A percentile compares a stretch with the other conserved stretches of the same genome.
These are phyloP conservation scores for Trametopsis cervina DNA, from an alignment of 768 basidiomycete genomes.

Conservation along the genomic window DNA sequence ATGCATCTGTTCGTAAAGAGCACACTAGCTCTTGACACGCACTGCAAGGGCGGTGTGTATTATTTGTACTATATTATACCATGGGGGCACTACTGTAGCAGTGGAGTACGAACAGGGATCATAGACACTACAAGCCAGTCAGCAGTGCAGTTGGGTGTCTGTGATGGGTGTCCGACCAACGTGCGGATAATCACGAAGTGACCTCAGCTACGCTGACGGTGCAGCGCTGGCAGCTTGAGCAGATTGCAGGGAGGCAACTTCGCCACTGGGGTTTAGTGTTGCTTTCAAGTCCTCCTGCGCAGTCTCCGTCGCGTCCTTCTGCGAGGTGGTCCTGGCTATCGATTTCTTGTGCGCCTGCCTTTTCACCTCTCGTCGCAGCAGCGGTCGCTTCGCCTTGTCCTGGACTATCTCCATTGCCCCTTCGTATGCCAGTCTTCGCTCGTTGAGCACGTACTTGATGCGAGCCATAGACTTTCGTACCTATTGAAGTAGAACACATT, in stretches of 20 bases:
- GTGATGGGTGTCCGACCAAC: too few relatives aligned
- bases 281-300: neutral
- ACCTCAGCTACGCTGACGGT: too few relatives aligned
- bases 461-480: constrained; percentile 95
- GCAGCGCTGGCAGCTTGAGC: too few relatives aligned
- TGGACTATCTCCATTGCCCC: constrained; percentile 39
- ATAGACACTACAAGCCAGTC: too few relatives aligned
- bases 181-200: too few relatives aligned
- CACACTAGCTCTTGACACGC: too few relatives aligned
- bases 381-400: constrained; percentile 13
- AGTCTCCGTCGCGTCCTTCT: constrained; percentile 6
- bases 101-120: too few relatives aligned
- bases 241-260: too few relatives aligned
- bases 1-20: neutral
- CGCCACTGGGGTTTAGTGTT: neutral
- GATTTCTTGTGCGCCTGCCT: neutral
- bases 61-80: neutral
- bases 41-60: too few relatives aligned
- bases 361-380: constrained; percentile 6
- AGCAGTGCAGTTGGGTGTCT: too few relatives aligned
- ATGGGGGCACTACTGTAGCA: neutral
- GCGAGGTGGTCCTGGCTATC: constrained; percentile 6
- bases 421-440: constrained; percentile 80
- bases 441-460: constrained; percentile 88
- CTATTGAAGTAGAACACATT: constrained; percentile 31